Evolutionary conservation across 2,329 filamentous ascomycete genomes (phyloP), one percentile per base, ranked within the genome.

Genomic region (Diaporthe eres): DNA sequence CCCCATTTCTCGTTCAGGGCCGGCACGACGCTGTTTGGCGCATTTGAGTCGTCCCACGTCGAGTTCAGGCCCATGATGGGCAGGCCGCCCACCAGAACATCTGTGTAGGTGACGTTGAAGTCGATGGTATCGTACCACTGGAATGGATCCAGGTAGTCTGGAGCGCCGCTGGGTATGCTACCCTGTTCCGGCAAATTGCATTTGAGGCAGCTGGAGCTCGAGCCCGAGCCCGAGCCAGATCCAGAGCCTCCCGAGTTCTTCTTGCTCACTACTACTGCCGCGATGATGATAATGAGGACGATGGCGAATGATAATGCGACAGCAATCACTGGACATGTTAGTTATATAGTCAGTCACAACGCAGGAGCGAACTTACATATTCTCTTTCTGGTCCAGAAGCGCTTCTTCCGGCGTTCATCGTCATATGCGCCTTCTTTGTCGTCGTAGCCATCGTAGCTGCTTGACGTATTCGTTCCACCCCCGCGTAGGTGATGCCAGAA

Each of bases 41-140:
- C 87, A 3, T 90, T 87, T 34, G 93, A 94, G 84, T 99, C 96
- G 82, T 98, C 94, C 94, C 95, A 99, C 0, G 91, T 89, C 0
- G 92, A 92, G 81, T 94, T 93, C 34, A 99, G 89, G 0, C 97
- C 97, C 92, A 98, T 98, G 76, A 98, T 84, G 0, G 95, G 93
- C n/a, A 99, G 88, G 3, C 93, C 94, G 28, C 97, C 97, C 0
- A 98, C 93, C 19, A 92, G 95, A 68, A 92, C 90, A 76, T 93
- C 91, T 0, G 97, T 99, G 82, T 97, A 99, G 0, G 97, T 98
- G 77, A 96, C 90, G 82, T 99, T 99, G 87, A 98, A 98, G 81
- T 96, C 95, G 0, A 88, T 90, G 0, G 96, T 98, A 79, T 97
- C 94, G 79, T 94, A 93, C 97, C 97, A 99, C 2, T 93, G 92